phyloP scores from a whole-genome alignment of 2,329 filamentous ascomycete genomes.

The Pleoardoris graminearum region DNA sequence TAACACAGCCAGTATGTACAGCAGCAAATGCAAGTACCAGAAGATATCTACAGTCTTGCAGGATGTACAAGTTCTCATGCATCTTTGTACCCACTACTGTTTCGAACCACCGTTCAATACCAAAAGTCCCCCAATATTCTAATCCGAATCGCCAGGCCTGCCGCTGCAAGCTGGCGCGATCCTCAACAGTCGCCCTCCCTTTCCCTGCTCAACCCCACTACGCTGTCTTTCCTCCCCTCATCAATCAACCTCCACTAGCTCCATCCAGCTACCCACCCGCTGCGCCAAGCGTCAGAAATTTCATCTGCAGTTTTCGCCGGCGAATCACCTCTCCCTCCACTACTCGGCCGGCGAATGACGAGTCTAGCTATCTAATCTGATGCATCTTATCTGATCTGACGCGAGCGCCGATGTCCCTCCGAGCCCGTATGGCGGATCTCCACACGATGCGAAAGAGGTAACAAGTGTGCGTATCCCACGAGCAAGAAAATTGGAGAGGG shows the following conservation, averaged over 20 bases:
- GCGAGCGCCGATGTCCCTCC: slow-evolving; percentile 4
- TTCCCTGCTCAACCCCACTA: too few relatives aligned
- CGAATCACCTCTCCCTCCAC: background rate
- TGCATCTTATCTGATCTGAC: slow-evolving; percentile 10
- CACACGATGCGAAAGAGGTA: slow-evolving; percentile 1
- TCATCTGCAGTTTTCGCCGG: background rate
- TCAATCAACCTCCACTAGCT: background rate
- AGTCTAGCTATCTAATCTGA: slow-evolving; percentile 5
- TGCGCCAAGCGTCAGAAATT: slow-evolving; percentile 1
- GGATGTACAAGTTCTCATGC: too few relatives aligned
- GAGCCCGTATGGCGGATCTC: background rate
- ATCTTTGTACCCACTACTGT: too few relatives aligned
- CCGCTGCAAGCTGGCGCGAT: too few relatives aligned
- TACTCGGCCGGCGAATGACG: background rate
- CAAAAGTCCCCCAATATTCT: too few relatives aligned
- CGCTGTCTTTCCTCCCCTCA: too few relatives aligned
- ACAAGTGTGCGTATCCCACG: background rate
- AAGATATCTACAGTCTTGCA: too few relatives aligned
- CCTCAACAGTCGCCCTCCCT: too few relatives aligned
- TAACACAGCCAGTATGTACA: too few relatives aligned
- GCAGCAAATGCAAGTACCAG: too few relatives aligned
- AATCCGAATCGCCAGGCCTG: too few relatives aligned
- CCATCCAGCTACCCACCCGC: background rate
- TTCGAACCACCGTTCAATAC: too few relatives aligned
- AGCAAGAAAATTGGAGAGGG: background rate